Conservation (phyloP, 495 filamentous ascomycete species). For the Amorphotheca resinae region DNA sequence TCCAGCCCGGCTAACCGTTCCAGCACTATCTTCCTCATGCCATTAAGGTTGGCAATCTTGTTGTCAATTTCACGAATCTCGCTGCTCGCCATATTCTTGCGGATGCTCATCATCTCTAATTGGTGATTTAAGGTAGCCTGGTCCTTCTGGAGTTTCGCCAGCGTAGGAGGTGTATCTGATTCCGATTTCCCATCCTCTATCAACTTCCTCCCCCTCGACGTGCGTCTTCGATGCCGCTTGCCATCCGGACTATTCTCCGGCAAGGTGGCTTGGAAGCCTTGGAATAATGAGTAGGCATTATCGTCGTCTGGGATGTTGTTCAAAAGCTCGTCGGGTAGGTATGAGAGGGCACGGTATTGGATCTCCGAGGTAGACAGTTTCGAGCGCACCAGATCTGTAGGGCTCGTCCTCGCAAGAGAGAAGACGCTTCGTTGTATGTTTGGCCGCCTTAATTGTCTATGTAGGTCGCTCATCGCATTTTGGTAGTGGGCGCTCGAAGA, state of each 20-base stretch:
- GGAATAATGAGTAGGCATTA: constrained; percentile 83
- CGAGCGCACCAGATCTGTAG: constrained; percentile 84
- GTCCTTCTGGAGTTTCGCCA: constrained; percentile 63
- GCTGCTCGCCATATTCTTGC: constrained; percentile 95
- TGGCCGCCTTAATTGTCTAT: constrained; percentile 74
- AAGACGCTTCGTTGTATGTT: constrained; percentile 80
- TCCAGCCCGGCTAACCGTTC: constrained; percentile 84
- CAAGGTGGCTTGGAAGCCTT: constrained; percentile 87
- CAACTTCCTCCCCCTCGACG: constrained; percentile 60
- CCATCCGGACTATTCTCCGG: constrained; percentile 58
- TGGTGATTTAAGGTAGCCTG: constrained; percentile 63
- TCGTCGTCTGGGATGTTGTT: constrained; percentile 72
- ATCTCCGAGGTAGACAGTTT: constrained; percentile 87
- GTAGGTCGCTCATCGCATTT: constrained; percentile 76
- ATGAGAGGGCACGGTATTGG: constrained; percentile 82
- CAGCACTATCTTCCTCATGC: constrained; percentile 86
- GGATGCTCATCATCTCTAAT: constrained; percentile 79
- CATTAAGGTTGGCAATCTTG: constrained; percentile 87
- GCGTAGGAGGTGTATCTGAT: constrained; percentile 32
- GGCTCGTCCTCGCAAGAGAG: constrained; percentile 73
- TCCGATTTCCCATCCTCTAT: constrained; percentile 45
- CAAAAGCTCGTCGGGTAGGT: constrained; percentile 83
- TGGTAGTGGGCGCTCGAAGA: constrained; percentile 56
- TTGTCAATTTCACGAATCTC: constrained; percentile 96
- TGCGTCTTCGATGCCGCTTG: constrained; percentile 56